Evolutionary conservation across 2,329 filamentous ascomycete species (phyloP).

Genomic region (Bipolaris gigantea): DNA sequence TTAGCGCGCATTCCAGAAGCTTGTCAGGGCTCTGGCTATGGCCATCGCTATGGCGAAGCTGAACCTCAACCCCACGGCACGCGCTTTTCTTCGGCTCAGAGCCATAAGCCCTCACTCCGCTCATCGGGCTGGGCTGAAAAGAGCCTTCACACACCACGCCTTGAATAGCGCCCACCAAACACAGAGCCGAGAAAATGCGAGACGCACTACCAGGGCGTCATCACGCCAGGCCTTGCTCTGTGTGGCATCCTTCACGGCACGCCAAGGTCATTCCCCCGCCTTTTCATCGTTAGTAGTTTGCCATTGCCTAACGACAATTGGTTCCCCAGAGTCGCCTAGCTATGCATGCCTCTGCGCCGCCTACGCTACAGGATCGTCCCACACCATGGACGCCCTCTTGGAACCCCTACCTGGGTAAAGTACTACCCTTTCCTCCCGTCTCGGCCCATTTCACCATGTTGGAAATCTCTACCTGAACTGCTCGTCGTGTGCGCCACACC

Average conservation of each 20-base stretch:
- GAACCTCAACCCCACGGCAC: conserved; percentile 18
- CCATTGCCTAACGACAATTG: conserved; percentile 29
- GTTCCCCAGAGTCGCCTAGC: conserved; percentile 22
- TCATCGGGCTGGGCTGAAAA: conserved; percentile 7
- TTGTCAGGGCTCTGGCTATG: conserved; percentile 9
- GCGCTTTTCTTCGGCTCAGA: conserved; percentile 26
- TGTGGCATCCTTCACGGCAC: conserved; percentile 8
- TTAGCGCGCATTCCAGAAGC: conserved; percentile 18
- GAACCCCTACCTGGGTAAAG: background rate
- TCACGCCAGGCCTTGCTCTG: background rate
- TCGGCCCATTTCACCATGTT: conserved; percentile 8
- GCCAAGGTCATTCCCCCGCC: conserved; percentile 15
- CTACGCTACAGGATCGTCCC: conserved; percentile 4
- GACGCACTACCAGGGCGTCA: background rate
- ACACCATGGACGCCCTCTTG: conserved; percentile 3
- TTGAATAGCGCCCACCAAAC: conserved; percentile 9
- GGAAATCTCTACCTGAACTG: conserved; percentile 17
- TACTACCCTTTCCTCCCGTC: background rate
- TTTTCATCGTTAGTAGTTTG: conserved; percentile 6
- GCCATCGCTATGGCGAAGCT: conserved; percentile 5
- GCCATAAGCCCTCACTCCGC: background rate
- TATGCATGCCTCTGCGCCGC: conserved; percentile 7
- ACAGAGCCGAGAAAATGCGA: conserved; percentile 20
- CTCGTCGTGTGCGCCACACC: background rate
- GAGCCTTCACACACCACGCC: conserved; percentile 1